These are phyloP conservation scores for Brettanomyces anomalus DNA, from an alignment of 805 yeast genomes.

Conservation along the genomic window DNA sequence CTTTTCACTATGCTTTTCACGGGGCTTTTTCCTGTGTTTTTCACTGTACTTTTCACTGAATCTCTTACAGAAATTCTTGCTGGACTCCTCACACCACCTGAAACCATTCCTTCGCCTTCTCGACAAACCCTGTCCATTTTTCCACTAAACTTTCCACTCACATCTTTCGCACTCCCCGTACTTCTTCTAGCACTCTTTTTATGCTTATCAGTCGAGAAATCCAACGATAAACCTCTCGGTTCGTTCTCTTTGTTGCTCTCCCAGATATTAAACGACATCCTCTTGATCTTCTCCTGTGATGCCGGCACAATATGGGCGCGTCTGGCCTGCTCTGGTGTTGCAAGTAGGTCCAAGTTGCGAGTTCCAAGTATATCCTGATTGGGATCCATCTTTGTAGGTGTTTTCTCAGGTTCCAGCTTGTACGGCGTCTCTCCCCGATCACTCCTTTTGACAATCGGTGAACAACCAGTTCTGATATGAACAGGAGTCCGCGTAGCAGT, in stretches of 20 bases:
- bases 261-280: background rate
- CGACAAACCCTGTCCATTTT: no score
- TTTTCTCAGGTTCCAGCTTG: background rate
- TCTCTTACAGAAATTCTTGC: background rate
- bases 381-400: background rate
- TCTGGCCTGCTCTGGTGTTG: constrained; percentile 21
- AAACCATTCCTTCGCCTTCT: no score
- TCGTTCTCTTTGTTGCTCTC: background rate
- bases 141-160: no score
- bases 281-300: constrained; percentile 11
- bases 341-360: constrained; percentile 4
- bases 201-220: constrained; percentile 1
- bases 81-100: no score
- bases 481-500: background rate
- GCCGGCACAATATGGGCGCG: constrained; percentile 12
- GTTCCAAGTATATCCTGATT: no score
- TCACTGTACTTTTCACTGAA: no score
- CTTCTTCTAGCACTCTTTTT: no score
- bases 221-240: background rate
- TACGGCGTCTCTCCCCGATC: background rate
- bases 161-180: no score
- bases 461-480: background rate
- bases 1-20: background rate
- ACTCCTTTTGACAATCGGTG: constrained; percentile 1
- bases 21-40: background rate